These are phyloP conservation scores for Talaromyces funiculosus DNA, from an alignment of 2,329 filamentous ascomycete species.

Conservation along the genomic window DNA sequence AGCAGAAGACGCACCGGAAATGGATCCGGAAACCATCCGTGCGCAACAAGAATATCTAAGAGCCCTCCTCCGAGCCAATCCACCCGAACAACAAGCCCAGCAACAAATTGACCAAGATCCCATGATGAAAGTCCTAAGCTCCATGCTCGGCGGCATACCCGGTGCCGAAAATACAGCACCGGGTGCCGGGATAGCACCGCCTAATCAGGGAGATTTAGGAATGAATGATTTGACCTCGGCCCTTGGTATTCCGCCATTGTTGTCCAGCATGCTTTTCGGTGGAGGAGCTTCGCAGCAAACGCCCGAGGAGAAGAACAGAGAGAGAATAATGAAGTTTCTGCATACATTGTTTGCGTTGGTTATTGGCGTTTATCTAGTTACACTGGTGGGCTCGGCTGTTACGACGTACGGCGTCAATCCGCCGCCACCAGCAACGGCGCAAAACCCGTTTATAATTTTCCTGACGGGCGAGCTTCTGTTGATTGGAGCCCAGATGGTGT, in stretches of 20 bases:
- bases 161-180: slow-evolving; percentile 14
- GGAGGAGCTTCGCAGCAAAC: slow-evolving; percentile 34
- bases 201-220: slow-evolving; percentile 16
- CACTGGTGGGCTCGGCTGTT: slow-evolving; percentile 32
- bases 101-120: slow-evolving; percentile 26
- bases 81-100: slow-evolving; percentile 17
- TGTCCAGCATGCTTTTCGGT: slow-evolving; percentile 35
- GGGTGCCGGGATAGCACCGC: slow-evolving; percentile 12
- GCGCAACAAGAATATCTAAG: slow-evolving; percentile 19
- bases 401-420: slow-evolving; percentile 35
- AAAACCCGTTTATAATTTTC: slow-evolving; percentile 43
- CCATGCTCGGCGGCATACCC: slow-evolving; percentile 30
- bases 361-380: slow-evolving; percentile 50
- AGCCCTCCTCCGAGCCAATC: slow-evolving; percentile 20
- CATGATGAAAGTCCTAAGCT: slow-evolving; percentile 32
- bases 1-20: slow-evolving; percentile 16
- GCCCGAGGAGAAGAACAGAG: slow-evolving; percentile 30
- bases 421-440: slow-evolving; percentile 40
- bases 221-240: slow-evolving; percentile 34
- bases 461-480: slow-evolving; percentile 43
- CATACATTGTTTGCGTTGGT: slow-evolving; percentile 55
- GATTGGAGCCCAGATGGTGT: slow-evolving; percentile 32
- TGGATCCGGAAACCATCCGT: slow-evolving; percentile 29
- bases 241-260: slow-evolving; percentile 38
- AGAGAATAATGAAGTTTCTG: slow-evolving; percentile 50